These are phyloP conservation scores for Pseudopediastrum boryanum DNA, from an alignment of 139 green algal genomes.

Conservation along the genomic window DNA sequence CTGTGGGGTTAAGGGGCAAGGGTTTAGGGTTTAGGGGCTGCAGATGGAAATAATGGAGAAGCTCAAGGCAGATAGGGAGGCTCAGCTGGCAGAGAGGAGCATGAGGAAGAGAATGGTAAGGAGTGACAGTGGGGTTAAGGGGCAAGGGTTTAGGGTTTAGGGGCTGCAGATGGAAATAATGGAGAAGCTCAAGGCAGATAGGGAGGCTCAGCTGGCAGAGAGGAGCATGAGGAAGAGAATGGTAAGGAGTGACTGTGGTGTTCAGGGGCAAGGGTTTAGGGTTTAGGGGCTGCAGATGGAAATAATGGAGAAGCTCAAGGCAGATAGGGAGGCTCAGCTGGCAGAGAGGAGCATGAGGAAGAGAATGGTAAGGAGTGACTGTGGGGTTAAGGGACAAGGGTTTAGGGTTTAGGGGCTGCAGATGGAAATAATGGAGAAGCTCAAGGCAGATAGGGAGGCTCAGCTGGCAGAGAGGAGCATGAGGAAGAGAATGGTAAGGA, in stretches of 20 bases:
- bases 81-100: slow-evolving; percentile 33
- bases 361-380: no score
- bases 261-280: no score
- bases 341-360: slow-evolving; percentile 31
- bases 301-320: slow-evolving; percentile 13
- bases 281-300: background rate
- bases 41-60: background rate
- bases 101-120: no score
- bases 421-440: background rate
- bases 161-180: background rate
- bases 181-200: slow-evolving; percentile 25
- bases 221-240: slow-evolving; percentile 27
- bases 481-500: no score
- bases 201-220: slow-evolving; percentile 33
- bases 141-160: no score
- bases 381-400: no score
- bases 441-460: slow-evolving; percentile 29
- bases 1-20: no score
- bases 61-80: slow-evolving; percentile 31
- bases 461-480: slow-evolving; percentile 36
- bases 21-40: no score
- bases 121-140: no score
- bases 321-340: slow-evolving; percentile 30
- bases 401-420: background rate
- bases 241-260: no score